These are phyloP conservation scores for Diplodia scrobiculata DNA, from an alignment of 2,329 filamentous ascomycete species.

Conservation along the genomic window DNA sequence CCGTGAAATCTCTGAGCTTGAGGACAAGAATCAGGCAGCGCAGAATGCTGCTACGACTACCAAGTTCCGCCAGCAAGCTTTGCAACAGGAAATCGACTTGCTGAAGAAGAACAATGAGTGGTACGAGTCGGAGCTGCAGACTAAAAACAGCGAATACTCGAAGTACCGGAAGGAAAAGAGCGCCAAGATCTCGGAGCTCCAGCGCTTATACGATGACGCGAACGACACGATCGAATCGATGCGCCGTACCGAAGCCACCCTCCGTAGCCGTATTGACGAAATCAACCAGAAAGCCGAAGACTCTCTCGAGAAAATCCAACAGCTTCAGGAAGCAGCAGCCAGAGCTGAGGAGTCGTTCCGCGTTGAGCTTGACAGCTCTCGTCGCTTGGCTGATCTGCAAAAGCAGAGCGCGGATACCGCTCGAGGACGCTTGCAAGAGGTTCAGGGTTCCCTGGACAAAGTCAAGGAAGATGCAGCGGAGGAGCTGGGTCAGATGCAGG, in stretches of 20 bases:
- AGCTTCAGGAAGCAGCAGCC: slow-evolving; percentile 79
- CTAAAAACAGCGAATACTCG: slow-evolving; percentile 80
- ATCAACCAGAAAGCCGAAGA: slow-evolving; percentile 86
- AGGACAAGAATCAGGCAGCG: slow-evolving; percentile 80
- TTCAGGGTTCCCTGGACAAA: slow-evolving; percentile 65
- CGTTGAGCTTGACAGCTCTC: slow-evolving; percentile 79
- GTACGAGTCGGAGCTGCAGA: slow-evolving; percentile 88
- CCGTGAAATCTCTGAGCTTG: slow-evolving; percentile 76
- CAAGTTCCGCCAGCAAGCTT: slow-evolving; percentile 85
- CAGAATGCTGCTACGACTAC: slow-evolving; percentile 77
- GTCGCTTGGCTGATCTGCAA: slow-evolving; percentile 79
- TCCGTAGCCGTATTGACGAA: slow-evolving; percentile 79
- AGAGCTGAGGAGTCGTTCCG: slow-evolving; percentile 83
- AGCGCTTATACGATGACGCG: slow-evolving; percentile 84
- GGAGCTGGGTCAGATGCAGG: slow-evolving; percentile 53
- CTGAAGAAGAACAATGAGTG: slow-evolving; percentile 90
- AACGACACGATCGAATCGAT: slow-evolving; percentile 74
- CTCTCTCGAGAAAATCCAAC: slow-evolving; percentile 75
- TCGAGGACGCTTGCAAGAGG: slow-evolving; percentile 68
- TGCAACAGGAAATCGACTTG: slow-evolving; percentile 87
- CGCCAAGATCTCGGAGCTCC: slow-evolving; percentile 81
- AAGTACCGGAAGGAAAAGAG: slow-evolving; percentile 96
- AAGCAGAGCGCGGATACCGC: slow-evolving; percentile 74
- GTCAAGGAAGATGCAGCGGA: slow-evolving; percentile 68
- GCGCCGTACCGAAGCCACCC: slow-evolving; percentile 74